Conservation (phyloP, 2,329 filamentous ascomycete species). For the Cryphonectria japonica region DNA sequence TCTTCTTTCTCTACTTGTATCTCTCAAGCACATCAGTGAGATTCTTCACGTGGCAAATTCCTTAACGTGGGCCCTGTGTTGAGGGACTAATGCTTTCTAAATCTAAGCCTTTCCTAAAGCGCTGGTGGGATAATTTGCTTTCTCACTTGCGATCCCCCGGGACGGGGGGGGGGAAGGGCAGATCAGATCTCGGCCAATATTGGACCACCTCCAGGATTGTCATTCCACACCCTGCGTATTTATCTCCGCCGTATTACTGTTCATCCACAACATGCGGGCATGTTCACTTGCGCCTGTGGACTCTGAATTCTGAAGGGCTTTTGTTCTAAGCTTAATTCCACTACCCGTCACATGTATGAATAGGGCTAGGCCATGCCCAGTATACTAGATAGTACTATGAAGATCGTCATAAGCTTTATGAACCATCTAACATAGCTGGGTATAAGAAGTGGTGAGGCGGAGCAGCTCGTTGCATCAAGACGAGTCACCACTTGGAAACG, state of each 20-base stretch:
- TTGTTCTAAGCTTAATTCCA: neutral
- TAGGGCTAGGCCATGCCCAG: neutral
- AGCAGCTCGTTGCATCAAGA: neutral
- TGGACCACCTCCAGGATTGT: conserved; percentile 6
- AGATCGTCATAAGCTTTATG: neutral
- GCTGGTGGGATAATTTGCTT: conserved; percentile 2
- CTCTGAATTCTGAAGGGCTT: neutral
- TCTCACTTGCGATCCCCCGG: conserved; percentile 1
- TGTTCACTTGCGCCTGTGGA: neutral
- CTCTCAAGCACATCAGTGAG: neutral
- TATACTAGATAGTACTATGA: neutral
- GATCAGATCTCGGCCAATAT: conserved; percentile 5
- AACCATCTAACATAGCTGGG: neutral
- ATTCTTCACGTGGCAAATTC: neutral
- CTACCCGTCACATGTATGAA: neutral
- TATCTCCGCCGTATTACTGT: neutral
- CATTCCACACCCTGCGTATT: conserved; percentile 8
- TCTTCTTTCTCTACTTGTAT: neutral
- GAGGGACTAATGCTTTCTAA: neutral
- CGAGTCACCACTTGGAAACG: neutral
- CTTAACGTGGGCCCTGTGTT: neutral
- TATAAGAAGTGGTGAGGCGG: neutral
- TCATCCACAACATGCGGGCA: neutral
- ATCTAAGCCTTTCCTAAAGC: neutral
- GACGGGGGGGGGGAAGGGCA: neutral